Percentiles rank a stretch among this genome's conserved stretches.
Conservation (phyloP, 495 filamentous ascomycete species). For the Aspergillus baeticus region DNA sequence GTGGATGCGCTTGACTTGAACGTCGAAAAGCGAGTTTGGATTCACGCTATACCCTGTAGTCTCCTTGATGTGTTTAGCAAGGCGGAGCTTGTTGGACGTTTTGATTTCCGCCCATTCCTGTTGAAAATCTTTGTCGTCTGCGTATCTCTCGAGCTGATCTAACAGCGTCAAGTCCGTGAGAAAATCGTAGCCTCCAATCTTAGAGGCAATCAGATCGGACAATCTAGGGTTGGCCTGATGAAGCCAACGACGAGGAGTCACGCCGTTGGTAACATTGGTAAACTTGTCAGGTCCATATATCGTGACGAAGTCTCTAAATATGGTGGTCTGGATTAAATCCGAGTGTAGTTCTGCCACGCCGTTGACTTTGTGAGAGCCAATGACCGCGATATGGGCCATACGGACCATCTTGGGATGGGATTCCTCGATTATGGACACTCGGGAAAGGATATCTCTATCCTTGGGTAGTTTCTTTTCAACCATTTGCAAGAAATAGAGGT, state of each 20-base stretch:
- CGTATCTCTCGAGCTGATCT: conserved; percentile 74
- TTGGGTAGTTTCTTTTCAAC: conserved; percentile 90
- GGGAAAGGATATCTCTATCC: conserved; percentile 76
- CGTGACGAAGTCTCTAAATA: conserved; percentile 96
- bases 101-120: conserved; percentile 93
- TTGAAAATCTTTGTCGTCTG: conserved; percentile 85
- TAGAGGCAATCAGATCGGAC: conserved; percentile 87
- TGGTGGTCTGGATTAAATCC: conserved; percentile 94
- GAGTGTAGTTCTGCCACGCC: conserved; percentile 97
- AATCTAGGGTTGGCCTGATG: conserved; percentile 95
- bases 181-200: conserved; percentile 78
- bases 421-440: conserved; percentile 96
- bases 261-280: conserved; percentile 97
- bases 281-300: conserved; percentile 97
- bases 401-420: conserved; percentile 96
- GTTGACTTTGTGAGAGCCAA: conserved; percentile 98
- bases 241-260: conserved; percentile 93
- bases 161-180: conserved; percentile 84
- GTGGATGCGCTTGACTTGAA: conserved; percentile 98
- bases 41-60: conserved; percentile 78
- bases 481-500: conserved; percentile 83
- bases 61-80: conserved; percentile 86
- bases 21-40: conserved; percentile 86
- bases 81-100: conserved; percentile 71
- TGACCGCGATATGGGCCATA: conserved; percentile 93